These are phyloP conservation scores for Xerocomellus chrysenteron DNA, from an alignment of 768 basidiomycete genomes.

Conservation along the genomic window DNA sequence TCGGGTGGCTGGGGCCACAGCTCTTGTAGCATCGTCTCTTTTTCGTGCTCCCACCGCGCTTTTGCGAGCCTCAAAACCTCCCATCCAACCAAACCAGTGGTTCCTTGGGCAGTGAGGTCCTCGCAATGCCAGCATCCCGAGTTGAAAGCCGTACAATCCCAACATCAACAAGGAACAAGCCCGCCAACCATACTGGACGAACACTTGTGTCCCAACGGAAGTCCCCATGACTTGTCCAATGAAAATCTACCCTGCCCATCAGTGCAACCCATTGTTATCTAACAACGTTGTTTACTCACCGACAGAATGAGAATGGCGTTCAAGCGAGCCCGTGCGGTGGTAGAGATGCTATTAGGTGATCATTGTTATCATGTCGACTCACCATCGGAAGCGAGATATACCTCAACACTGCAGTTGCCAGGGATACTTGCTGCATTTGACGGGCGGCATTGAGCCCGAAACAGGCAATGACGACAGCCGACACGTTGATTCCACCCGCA, in stretches of 20 bases:
- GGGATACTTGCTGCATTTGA: conserved; percentile 69
- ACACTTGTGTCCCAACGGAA: conserved; percentile 68
- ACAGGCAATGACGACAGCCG: conserved; percentile 65
- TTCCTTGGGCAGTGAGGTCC: conserved; percentile 58
- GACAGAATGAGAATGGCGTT: conserved; percentile 77
- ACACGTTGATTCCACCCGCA: conserved; percentile 68
- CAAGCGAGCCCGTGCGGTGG: conserved; percentile 61
- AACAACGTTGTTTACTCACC: conserved; percentile 34
- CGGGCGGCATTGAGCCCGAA: conserved; percentile 72
- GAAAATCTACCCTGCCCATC: conserved; percentile 43
- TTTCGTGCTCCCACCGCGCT: conserved; percentile 29
- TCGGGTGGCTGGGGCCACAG: background rate
- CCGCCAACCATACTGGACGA: conserved; percentile 69
- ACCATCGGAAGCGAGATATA: conserved; percentile 23
- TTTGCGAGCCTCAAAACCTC: conserved; percentile 48
- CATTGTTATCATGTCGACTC: conserved; percentile 8
- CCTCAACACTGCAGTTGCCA: conserved; percentile 60
- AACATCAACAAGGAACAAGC: conserved; percentile 60
- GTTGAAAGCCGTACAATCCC: conserved; percentile 54
- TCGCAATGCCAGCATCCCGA: conserved; percentile 57
- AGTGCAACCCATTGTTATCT: background rate
- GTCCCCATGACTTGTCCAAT: conserved; percentile 85
- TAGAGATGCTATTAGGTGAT: conserved; percentile 28
- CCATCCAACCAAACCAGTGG: conserved; percentile 65
- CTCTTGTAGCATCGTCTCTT: background rate